Evolutionary conservation across 2,329 filamentous ascomycete species (phyloP), one percentile per base, ranked within the genome.

Genomic region (Hirsutella minnesotensis): DNA sequence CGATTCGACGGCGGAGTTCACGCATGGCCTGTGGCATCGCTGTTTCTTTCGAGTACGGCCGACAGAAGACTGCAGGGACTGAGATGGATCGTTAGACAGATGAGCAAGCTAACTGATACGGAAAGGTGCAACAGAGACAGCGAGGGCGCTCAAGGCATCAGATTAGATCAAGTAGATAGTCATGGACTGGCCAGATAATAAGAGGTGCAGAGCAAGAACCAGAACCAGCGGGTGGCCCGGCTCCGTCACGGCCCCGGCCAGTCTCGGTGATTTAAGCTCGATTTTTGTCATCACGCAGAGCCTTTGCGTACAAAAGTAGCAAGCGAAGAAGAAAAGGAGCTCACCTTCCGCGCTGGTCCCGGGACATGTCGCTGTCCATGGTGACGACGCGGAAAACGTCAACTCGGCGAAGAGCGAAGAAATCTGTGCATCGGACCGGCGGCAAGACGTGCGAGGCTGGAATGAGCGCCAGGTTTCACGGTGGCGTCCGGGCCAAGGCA

Each of bases 11-110:
- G 76, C 13, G 80, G 77, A 3, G 80, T 92, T 45, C 86, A 94
- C 60, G 86, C 81, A 10, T 94, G 86, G 87, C 85, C 86, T 0
- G 81, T 94, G 18, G 83, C 81, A 9, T 69, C 69, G 38, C 53
- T 77, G n/a, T 77, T 78, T 53, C 57, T 79, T 22, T 69, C 72
- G 37, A 65, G 61, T 38, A 66, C 66, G 21, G 55, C 57, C n/a
- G 62, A 68, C 29, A 62, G 69, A 53, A 69, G 78, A 43, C 56
- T 74, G 43, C 67, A 68, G 47, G 76, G 77, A 3, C 55, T 82
- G 48, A 62, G 61, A 49, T 56, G 62, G 52, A 57, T 65, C 46
- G 58, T 61, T 33, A 53, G 52, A 22, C 60, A 64, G 39, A 60
- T 67, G 53, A 65, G 61, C 57, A 54, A 49, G 35, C 53, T 58